phyloP scores from a whole-genome alignment of 1,139 yeast species.

The Hansenula anomala region DNA sequence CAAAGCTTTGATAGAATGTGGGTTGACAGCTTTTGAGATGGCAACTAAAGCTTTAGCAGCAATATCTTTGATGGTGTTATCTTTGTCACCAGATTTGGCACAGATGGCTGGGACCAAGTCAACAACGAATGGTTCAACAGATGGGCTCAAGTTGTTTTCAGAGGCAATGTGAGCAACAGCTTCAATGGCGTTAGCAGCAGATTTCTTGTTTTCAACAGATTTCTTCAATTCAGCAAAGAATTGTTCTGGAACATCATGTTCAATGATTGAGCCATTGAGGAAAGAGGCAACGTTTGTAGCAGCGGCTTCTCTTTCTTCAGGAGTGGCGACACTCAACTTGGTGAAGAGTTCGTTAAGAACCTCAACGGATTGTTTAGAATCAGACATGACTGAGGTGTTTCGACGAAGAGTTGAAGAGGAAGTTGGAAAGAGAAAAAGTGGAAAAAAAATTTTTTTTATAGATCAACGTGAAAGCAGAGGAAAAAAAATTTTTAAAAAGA shows the following conservation, averaged over 20 bases:
- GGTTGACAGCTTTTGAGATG: conserved; percentile 86
- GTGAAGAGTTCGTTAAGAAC: conserved; percentile 92
- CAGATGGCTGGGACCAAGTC: conserved; percentile 66
- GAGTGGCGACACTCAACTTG: conserved; percentile 83
- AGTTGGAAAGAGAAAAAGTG: conserved; percentile 5
- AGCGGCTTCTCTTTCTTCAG: conserved; percentile 80
- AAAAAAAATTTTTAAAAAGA: conserved; percentile 2
- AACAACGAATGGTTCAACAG: conserved; percentile 93
- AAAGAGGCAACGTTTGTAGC: conserved; percentile 89
- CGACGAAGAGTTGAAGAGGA: not conserved
- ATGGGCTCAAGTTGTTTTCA: conserved; percentile 73
- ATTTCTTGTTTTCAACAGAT: conserved; percentile 78
- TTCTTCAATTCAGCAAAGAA: conserved; percentile 76
- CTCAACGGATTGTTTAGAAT: conserved; percentile 44
- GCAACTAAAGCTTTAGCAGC: conserved; percentile 77
- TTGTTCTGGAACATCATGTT: conserved; percentile 94
- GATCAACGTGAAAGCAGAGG: conserved; percentile 1
- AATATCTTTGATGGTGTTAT: conserved; percentile 62
- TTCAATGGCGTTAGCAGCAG: conserved; percentile 72
- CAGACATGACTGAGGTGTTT: conserved; percentile 29
- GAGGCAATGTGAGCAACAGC: conserved; percentile 86
- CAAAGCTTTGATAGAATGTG: conserved; percentile 86
- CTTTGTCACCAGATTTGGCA: conserved; percentile 87
- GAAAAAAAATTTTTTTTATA: conserved; percentile 14
- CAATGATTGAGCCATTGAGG: conserved; percentile 95